Conservation (phyloP, 139 green algal genomes). For the Coelastrella sp. region DNA sequence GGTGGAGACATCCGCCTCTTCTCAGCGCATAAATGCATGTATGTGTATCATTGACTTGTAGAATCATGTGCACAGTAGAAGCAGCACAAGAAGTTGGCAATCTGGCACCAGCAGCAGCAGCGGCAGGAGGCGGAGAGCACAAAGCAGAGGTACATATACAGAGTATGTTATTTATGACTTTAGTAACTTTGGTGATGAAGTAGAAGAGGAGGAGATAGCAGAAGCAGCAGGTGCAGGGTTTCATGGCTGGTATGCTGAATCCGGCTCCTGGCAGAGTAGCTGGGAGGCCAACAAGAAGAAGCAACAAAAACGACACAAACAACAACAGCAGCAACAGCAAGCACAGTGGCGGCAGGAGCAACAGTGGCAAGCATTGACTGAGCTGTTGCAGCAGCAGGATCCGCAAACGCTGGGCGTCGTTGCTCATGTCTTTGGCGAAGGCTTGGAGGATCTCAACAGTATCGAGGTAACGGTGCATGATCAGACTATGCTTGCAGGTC, state of each 20-base stretch:
- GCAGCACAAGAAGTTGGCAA: background rate
- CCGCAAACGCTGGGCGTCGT: background rate
- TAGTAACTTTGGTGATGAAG: background rate
- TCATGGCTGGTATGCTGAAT: slow-evolving; percentile 30
- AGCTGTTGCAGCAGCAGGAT: slow-evolving; percentile 27
- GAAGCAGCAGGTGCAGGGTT: slow-evolving; percentile 1
- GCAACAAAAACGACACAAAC: background rate
- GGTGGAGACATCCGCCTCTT: no score
- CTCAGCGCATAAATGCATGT: no score
- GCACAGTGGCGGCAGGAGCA: slow-evolving; percentile 14
- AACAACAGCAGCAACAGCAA: slow-evolving; percentile 32
- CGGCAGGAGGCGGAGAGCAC: background rate
- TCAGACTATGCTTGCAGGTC: background rate
- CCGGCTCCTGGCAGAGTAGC: slow-evolving; percentile 47
- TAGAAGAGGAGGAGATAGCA: background rate
- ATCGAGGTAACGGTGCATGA: background rate
- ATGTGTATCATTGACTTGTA: no score
- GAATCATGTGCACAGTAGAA: no score
- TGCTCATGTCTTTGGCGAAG: slow-evolving; percentile 5
- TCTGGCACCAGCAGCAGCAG: slow-evolving; percentile 19
- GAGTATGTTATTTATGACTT: slow-evolving; percentile 4
- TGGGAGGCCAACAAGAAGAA: slow-evolving; percentile 41
- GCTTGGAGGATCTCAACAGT: slow-evolving; percentile 9
- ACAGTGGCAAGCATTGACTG: background rate
- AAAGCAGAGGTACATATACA: background rate